These are phyloP conservation scores for Kodamaea sp. DNA, from an alignment of 1,139 yeast species.

Conservation along the genomic window DNA sequence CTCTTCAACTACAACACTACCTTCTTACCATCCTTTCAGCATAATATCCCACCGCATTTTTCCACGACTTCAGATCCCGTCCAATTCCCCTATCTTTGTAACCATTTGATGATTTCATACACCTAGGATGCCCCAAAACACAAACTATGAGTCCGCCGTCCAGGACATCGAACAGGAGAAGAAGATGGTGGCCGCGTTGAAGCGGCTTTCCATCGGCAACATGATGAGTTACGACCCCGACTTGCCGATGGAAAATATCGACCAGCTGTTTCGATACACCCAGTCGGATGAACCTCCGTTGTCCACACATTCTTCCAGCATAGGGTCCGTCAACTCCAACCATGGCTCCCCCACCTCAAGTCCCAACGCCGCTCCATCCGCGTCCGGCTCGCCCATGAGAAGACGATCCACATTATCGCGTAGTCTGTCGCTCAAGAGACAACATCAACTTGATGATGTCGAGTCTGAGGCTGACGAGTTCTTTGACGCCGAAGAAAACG, in stretches of 20 bases:
- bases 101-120: conserved; percentile 1
- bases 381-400: conserved; percentile 4
- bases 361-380: not conserved
- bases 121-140: conserved; percentile 6
- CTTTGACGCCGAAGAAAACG: conserved; percentile 27
- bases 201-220: conserved; percentile 56
- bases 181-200: conserved; percentile 59
- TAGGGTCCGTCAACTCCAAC: conserved; percentile 1
- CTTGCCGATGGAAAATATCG: conserved; percentile 46
- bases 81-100: not conserved
- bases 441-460: conserved; percentile 7
- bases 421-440: conserved; percentile 11
- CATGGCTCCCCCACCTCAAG: not conserved
- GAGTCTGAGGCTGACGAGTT: conserved; percentile 21
- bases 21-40: too few relatives aligned
- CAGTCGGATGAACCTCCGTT: conserved; percentile 3
- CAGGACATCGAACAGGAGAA: conserved; percentile 56
- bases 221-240: conserved; percentile 58
- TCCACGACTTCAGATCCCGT: too few relatives aligned
- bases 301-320: conserved; percentile 3
- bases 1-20: too few relatives aligned
- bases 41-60: too few relatives aligned
- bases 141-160: conserved; percentile 39
- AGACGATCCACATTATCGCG: conserved; percentile 12
- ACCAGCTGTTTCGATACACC: conserved; percentile 14